Percentiles rank a stretch among this genome's conserved stretches.
Evolutionary conservation across 78 protist genomes (phyloP).

Genomic region (Dictyostelium citrinum): DNA sequence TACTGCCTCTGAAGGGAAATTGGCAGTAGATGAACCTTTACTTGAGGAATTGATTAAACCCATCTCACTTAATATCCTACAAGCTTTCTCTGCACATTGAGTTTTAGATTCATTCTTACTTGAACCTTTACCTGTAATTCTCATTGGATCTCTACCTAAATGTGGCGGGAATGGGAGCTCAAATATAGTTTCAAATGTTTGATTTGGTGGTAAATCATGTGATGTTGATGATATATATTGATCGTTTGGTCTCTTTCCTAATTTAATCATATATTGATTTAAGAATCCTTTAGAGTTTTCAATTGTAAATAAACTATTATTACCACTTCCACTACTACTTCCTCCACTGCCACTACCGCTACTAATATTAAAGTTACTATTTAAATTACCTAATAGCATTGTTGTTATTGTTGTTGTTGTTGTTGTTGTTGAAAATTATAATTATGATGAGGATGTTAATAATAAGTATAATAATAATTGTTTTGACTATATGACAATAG

Average conservation of each 20-base stretch:
- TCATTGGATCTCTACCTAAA: not conserved
- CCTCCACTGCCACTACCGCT: not conserved
- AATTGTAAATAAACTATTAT: not conserved
- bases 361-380: conserved; percentile 1
- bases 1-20: not conserved
- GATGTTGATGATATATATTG: not conserved
- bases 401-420: too few species aligned
- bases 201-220: not conserved
- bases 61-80: not conserved
- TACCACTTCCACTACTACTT: not conserved
- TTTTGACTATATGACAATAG: not conserved
- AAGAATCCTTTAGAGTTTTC: conserved; percentile 10
- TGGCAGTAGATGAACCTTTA: not conserved
- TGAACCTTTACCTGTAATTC: not conserved
- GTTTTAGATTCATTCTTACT: not conserved
- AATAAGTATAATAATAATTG: too few species aligned
- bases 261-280: not conserved
- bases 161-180: not conserved
- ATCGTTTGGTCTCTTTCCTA: conserved; percentile 13
- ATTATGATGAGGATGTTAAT: not conserved
- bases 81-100: conserved; percentile 7
- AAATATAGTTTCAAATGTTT: conserved; percentile 7
- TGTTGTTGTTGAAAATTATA: not conserved
- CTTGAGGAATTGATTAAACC: not conserved
- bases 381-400: not conserved